phyloP scores from a whole-genome alignment of 1,284 basidiomycete species.

The Moesziomyces parantarcticus region DNA sequence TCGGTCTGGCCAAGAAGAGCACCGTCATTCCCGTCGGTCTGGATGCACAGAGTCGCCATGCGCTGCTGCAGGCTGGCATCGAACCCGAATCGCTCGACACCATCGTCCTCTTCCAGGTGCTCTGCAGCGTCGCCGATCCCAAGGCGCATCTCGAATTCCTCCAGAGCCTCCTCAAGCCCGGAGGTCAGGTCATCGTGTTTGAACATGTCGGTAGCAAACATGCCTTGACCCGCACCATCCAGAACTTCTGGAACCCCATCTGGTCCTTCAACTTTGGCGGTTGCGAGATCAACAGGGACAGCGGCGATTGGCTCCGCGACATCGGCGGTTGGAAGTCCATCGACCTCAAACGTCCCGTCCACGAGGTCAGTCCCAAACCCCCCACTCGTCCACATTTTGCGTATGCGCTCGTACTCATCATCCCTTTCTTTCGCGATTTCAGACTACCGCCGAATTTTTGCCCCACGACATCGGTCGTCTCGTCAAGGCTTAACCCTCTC shows the following conservation, averaged over 20 bases:
- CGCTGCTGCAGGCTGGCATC: conserved; percentile 23
- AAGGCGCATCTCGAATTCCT: conserved; percentile 47
- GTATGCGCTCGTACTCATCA: neutral
- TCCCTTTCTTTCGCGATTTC: neutral
- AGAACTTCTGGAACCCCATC: conserved; percentile 32
- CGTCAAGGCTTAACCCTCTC: conserved; percentile 39
- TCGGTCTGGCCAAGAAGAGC: conserved; percentile 26
- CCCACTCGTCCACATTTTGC: neutral
- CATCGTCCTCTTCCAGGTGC: conserved; percentile 57
- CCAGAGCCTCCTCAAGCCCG: conserved; percentile 48
- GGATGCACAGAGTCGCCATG: conserved; percentile 12
- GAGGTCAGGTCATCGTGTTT: conserved; percentile 55
- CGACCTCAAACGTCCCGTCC: conserved; percentile 33
- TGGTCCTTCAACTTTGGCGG: conserved; percentile 50
- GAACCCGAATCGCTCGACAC: conserved; percentile 48
- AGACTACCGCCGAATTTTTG: conserved; percentile 33
- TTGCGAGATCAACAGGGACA: conserved; percentile 45
- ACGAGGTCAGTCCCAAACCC: conserved; percentile 19
- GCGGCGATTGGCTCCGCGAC: conserved; percentile 30
- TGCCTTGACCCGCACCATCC: conserved; percentile 25
- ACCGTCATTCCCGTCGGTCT: conserved; percentile 41
- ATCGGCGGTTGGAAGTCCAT: conserved; percentile 53
- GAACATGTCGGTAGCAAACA: conserved; percentile 54
- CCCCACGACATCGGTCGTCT: conserved; percentile 48
- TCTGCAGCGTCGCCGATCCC: conserved; percentile 54